These are phyloP conservation scores for Fraxinus pennsylvanica DNA, from an alignment of 257 asterid genomes.

Conservation along the genomic window DNA sequence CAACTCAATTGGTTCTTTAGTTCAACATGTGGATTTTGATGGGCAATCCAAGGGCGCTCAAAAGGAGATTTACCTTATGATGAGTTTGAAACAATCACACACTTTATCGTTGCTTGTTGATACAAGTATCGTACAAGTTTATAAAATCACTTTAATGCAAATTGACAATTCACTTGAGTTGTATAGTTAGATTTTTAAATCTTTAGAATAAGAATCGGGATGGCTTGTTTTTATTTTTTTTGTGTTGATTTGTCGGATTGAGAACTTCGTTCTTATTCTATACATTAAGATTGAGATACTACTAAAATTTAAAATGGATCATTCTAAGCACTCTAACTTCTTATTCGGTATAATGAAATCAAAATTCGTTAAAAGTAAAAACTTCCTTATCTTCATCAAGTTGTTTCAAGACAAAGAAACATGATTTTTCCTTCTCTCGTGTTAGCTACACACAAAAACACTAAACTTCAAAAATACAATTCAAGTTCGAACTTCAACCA, in stretches of 20 bases:
- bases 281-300: background rate
- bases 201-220: background rate
- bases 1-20: too few relatives aligned
- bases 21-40: too few relatives aligned
- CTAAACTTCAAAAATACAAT: too few relatives aligned
- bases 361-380: background rate
- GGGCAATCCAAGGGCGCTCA: too few relatives aligned
- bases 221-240: background rate
- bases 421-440: background rate
- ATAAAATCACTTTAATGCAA: too few relatives aligned
- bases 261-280: background rate
- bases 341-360: background rate
- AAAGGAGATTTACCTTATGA: too few relatives aligned
- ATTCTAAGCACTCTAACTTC: background rate
- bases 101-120: too few relatives aligned
- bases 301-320: background rate
- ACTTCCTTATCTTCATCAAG: background rate
- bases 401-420: too few relatives aligned
- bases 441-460: background rate
- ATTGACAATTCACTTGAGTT: too few relatives aligned
- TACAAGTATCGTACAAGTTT: background rate
- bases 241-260: background rate
- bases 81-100: too few relatives aligned
- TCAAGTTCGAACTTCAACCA: background rate
- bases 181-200: background rate